Evolutionary conservation across 352 stramenopile genomes (phyloP).

Genomic region (Phytophthora foliorum): DNA sequence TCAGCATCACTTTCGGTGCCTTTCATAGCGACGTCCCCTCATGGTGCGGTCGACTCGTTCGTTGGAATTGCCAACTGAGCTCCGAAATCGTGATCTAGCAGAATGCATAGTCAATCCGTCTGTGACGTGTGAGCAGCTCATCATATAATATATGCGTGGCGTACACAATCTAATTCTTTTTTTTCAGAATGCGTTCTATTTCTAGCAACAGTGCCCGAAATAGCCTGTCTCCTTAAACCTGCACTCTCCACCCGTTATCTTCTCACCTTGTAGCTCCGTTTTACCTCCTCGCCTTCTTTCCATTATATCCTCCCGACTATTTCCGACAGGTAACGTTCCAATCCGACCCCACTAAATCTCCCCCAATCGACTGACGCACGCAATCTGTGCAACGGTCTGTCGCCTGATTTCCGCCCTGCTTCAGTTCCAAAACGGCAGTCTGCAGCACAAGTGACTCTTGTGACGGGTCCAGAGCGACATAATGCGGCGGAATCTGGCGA

Average conservation of each 20-base stretch:
- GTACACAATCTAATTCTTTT: neutral
- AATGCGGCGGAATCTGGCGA: slow-evolving; percentile 3
- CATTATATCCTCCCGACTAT: neutral
- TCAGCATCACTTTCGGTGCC: slow-evolving; percentile 25
- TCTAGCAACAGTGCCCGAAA: slow-evolving; percentile 26
- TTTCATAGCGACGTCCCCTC: slow-evolving; percentile 28
- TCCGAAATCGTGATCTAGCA: slow-evolving; percentile 32
- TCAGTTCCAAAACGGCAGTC: slow-evolving; percentile 14
- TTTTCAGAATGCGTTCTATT: no score
- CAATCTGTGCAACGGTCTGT: slow-evolving; percentile 12
- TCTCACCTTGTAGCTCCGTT: slow-evolving; percentile 10
- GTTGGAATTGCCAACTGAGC: slow-evolving; percentile 60
- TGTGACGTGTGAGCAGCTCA: no score
- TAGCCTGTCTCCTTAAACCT: neutral
- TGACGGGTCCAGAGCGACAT: neutral
- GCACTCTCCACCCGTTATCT: neutral
- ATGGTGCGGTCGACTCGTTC: slow-evolving; percentile 13
- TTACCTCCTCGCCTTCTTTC: neutral
- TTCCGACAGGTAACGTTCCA: neutral
- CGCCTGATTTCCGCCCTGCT: neutral
- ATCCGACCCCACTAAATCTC: neutral
- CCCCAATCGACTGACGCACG: neutral
- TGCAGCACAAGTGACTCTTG: neutral
- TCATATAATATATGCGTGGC: slow-evolving; percentile 3
- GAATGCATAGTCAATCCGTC: no score